Evolutionary conservation across 2,329 filamentous ascomycete genomes (phyloP).

Genomic region (Aphanocladium album): DNA sequence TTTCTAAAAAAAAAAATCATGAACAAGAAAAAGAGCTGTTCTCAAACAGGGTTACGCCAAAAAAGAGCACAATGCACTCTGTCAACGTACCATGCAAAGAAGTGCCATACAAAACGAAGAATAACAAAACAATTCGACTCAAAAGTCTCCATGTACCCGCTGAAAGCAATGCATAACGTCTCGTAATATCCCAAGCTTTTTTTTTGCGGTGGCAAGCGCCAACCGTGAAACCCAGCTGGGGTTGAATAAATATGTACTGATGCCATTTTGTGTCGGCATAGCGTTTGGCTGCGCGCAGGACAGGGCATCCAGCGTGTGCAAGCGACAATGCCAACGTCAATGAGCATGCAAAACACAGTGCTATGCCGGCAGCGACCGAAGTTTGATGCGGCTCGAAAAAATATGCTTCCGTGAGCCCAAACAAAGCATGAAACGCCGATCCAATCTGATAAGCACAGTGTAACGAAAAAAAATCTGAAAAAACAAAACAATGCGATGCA

Average conservation of each 20-base stretch:
- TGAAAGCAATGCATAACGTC: constrained; percentile 34
- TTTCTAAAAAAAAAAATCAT: constrained; percentile 16
- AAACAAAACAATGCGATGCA: neutral
- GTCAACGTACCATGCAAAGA: constrained; percentile 13
- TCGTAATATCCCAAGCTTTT: constrained; percentile 26
- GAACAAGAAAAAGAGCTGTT: constrained; percentile 15
- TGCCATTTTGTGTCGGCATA: neutral
- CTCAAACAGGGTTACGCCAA: constrained; percentile 4
- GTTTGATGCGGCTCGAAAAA: neutral
- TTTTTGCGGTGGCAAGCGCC: constrained; percentile 21
- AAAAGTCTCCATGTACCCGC: constrained; percentile 28
- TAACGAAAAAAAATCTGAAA: neutral
- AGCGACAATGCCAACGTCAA: neutral
- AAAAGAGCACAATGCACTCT: constrained; percentile 14
- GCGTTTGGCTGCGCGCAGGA: neutral
- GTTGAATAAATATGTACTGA: constrained; percentile 7
- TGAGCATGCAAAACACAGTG: constrained; percentile 2
- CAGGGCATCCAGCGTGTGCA: neutral
- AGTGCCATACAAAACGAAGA: constrained; percentile 19
- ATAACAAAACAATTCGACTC: constrained; percentile 20
- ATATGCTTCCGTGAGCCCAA: neutral
- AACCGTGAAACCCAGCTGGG: neutral
- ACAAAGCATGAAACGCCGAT: constrained; percentile 2
- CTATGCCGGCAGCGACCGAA: neutral
- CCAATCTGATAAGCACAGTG: neutral